Conservation (phyloP, 805 yeast genomes). For the Metschnikowia henanensis region DNA sequence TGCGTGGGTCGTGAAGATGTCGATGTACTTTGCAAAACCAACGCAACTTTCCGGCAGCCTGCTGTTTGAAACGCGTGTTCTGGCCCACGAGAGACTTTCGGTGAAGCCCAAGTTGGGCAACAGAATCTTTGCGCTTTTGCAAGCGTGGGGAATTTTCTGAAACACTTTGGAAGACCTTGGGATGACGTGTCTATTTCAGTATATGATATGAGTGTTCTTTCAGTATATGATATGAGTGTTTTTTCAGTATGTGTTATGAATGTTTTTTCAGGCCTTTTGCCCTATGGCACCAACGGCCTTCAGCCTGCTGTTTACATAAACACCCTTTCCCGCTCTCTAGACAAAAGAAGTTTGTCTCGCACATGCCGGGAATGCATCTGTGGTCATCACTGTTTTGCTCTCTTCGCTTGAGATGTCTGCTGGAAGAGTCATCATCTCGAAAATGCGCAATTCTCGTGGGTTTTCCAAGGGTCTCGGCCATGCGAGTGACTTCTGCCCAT, state of each 20-base stretch:
- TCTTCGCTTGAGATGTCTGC: not conserved
- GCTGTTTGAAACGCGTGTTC: slow-evolving; percentile 13
- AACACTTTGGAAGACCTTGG: too few species aligned
- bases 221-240: too few species aligned
- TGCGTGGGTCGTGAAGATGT: slow-evolving; percentile 7
- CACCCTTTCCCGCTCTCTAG: not conserved
- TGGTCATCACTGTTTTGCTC: not conserved
- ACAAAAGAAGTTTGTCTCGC: slow-evolving; percentile 3
- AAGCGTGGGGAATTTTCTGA: slow-evolving; percentile 16
- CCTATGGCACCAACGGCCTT: not conserved
- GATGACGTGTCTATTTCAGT: too few species aligned
- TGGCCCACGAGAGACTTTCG: slow-evolving; percentile 9
- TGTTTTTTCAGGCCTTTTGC: not conserved
- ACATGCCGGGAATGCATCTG: not conserved
- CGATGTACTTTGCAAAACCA: slow-evolving; percentile 4
- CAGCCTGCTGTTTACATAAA: not conserved
- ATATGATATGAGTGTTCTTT: too few species aligned
- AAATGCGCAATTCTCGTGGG: not conserved
- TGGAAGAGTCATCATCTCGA: not conserved
- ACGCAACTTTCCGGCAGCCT: slow-evolving; percentile 1
- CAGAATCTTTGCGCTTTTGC: slow-evolving; percentile 18
- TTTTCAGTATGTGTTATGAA: not conserved
- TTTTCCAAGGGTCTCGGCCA: slow-evolving; percentile 1
- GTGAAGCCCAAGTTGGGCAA: slow-evolving; percentile 8
- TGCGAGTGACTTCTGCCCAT: slow-evolving; percentile 1